Conservation (phyloP, 805 yeast species). For the Candida parachauliodes region DNA sequence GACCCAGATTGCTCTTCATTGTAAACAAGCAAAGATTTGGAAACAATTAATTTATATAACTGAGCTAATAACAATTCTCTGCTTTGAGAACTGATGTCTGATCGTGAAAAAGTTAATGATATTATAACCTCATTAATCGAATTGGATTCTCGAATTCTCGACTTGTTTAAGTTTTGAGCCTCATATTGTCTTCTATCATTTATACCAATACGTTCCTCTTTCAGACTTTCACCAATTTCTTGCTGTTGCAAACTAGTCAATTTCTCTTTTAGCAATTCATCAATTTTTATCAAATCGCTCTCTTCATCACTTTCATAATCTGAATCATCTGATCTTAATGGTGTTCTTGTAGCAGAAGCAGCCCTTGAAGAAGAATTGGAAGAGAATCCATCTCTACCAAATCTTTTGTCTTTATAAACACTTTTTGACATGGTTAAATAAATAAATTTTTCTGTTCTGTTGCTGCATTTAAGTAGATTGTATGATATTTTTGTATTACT, state of each 20-base stretch:
- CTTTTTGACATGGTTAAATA: constrained; percentile 8
- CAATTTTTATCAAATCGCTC: constrained; percentile 30
- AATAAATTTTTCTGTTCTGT: background rate
- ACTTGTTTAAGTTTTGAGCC: constrained; percentile 28
- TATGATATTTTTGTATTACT: background rate
- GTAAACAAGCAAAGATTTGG: constrained; percentile 34
- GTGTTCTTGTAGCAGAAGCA: constrained; percentile 32
- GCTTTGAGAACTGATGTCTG: constrained; percentile 43
- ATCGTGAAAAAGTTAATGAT: constrained; percentile 39
- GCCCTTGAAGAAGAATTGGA: constrained; percentile 31
- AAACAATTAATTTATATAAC: constrained; percentile 44
- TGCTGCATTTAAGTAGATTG: constrained; percentile 1
- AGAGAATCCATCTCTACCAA: constrained; percentile 12
- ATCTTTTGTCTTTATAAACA: constrained; percentile 9
- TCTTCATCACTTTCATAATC: constrained; percentile 38
- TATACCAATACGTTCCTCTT: constrained; percentile 11
- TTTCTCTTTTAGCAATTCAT: constrained; percentile 30
- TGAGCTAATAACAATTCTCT: constrained; percentile 50
- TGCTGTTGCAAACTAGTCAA: constrained; percentile 28
- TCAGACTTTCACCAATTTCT: constrained; percentile 10
- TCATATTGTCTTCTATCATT: constrained; percentile 13
- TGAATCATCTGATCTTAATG: constrained; percentile 18
- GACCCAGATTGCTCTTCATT: constrained; percentile 36
- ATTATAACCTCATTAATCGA: constrained; percentile 44
- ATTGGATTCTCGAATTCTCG: constrained; percentile 31